phyloP scores from a whole-genome alignment of 768 basidiomycete genomes.

The Boletales sp. region DNA sequence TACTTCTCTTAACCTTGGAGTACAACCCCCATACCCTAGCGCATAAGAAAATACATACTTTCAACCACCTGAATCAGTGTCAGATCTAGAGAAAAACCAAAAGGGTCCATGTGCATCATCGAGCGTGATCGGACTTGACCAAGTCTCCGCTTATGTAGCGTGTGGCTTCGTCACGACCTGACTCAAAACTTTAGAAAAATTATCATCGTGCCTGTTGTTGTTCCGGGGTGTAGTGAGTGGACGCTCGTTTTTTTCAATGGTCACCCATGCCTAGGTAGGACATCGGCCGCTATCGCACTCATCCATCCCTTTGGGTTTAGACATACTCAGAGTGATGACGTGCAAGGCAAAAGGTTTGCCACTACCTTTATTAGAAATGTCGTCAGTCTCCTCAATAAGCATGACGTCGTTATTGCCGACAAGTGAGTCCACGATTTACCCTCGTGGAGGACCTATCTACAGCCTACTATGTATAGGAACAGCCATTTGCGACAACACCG shows the following conservation, averaged over 20 bases:
- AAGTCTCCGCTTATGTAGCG: too few relatives aligned
- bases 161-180: too few relatives aligned
- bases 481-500: slow-evolving; percentile 87
- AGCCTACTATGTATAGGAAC: slow-evolving; percentile 51
- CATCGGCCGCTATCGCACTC: too few relatives aligned
- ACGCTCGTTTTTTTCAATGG: not conserved
- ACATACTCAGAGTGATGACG: slow-evolving; percentile 93
- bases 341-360: slow-evolving; percentile 67
- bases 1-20: too few relatives aligned
- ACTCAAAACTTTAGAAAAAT: slow-evolving; percentile 60
- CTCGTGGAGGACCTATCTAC: not conserved
- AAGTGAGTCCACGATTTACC: slow-evolving; percentile 52
- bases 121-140: too few relatives aligned
- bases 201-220: slow-evolving; percentile 81
- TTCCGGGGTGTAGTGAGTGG: slow-evolving; percentile 86
- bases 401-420: slow-evolving; percentile 89
- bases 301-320: slow-evolving; percentile 77
- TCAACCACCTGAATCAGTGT: too few relatives aligned
- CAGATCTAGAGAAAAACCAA: too few relatives aligned
- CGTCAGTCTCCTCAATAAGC: slow-evolving; percentile 47
- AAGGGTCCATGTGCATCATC: too few relatives aligned
- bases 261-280: too few relatives aligned
- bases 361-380: slow-evolving; percentile 74
- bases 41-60: too few relatives aligned
- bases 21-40: too few relatives aligned